Base-by-base conservation (phyloP, 371 early-diverging fungal species). In the Parasitella parasitica region DNA sequence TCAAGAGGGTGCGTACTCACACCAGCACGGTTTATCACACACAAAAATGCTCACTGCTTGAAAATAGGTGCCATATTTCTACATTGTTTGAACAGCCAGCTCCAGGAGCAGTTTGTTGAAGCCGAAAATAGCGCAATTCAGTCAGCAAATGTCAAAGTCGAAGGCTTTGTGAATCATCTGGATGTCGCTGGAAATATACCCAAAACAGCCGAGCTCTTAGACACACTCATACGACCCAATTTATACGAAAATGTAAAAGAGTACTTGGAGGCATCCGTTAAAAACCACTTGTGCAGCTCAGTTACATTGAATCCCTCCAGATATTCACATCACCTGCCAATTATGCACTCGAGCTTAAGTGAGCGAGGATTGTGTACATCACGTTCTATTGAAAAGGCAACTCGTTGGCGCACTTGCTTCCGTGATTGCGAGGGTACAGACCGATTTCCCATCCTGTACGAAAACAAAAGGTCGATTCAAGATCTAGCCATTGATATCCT, bases 361-460 rank as follows among this genome's bases (percentile, higher is more conserved):
- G 34, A 53, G 32, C 57, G 63, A 32, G 54, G 24, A 27, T 24
- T 72, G 22, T 54, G 38, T 60, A 62, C 64, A 35, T 50, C 57
- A 34, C 63, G 57, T 39, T 63, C 52, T 11, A 57, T 63, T 22
- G 72, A 76, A 51, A 67, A 50, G 26, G 63, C 72, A 13, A 68
- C 69, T 34, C 62, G 69, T 34, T 75, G 75, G 75, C 69, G 64
- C 20, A 69, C 75, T 18, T 75, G 75, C 50, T 68, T 75, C 39
- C 69, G 75, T 13, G 71, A 75, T 53, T 60, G 71, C 35, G 54
- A 55, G 26, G 75, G 75, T 3, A 71, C 75, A 20, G 65, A 74
- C 49, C 32, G 27, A 6, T 70, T 75, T 38, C 59, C 66, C 4
- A 62, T 71, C 6, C 58, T 32, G 2, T 24, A 52, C n/a, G 49